Conservation (phyloP, 2,329 filamentous ascomycete species). For the Cadophora sp. region DNA sequence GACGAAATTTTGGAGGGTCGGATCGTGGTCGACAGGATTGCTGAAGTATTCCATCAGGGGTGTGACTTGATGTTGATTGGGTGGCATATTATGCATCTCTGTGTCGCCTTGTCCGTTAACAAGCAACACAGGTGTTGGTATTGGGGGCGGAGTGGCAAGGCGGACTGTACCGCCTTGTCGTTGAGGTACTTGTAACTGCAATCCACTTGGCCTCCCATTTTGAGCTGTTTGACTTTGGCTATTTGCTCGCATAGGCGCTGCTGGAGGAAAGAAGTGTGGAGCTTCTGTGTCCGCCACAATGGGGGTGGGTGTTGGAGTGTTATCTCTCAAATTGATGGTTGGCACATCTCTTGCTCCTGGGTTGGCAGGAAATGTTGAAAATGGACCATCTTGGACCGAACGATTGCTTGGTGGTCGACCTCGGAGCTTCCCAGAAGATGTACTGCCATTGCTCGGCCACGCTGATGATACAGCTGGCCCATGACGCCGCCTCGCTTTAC, state of each 20-base stretch:
- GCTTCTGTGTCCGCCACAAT: slow-evolving; percentile 51
- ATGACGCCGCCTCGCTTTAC: slow-evolving; percentile 67
- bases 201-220: slow-evolving; percentile 52
- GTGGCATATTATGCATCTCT: slow-evolving; percentile 42
- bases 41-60: slow-evolving; percentile 42
- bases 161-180: slow-evolving; percentile 65
- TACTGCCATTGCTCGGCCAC: slow-evolving; percentile 73
- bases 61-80: slow-evolving; percentile 31
- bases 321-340: slow-evolving; percentile 52
- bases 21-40: slow-evolving; percentile 32
- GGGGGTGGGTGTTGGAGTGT: slow-evolving; percentile 49
- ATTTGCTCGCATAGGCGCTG: slow-evolving; percentile 25
- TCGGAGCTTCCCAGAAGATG: slow-evolving; percentile 72
- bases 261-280: slow-evolving; percentile 43
- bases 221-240: slow-evolving; percentile 31
- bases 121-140: slow-evolving; percentile 47
- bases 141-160: slow-evolving; percentile 62
- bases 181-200: slow-evolving; percentile 69
- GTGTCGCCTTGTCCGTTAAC: slow-evolving; percentile 52
- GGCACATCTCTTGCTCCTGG: slow-evolving; percentile 55
- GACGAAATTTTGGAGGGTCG: slow-evolving; percentile 38
- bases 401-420: slow-evolving; percentile 81
- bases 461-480: slow-evolving; percentile 90
- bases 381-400: slow-evolving; percentile 69
- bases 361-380: slow-evolving; percentile 72